Base-by-base conservation (phyloP, 2,329 filamentous ascomycete genomes). In the Clarireedia monteithiana region DNA sequence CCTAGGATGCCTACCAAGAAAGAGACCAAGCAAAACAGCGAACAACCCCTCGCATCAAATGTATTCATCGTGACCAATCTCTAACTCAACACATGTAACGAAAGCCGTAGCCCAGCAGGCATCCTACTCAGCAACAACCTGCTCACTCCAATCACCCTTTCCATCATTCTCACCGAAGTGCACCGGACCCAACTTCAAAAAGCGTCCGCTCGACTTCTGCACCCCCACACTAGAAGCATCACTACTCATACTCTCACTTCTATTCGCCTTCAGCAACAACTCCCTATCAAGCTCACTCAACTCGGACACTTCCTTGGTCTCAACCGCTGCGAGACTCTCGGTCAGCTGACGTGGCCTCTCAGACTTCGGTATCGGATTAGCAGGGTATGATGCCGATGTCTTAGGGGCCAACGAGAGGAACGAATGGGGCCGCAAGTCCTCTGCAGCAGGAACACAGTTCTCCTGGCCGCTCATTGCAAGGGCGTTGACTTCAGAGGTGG, bases 331-430 rank as follows among this genome's bases (percentile, higher is more conserved):
- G 39, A 17, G 20, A 46, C n/a, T n/a, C 6, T 15, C 63, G 60
- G 46, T 58, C 46, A 7, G 51, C 49, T 55, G 61, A 63, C 23
- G 46, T 34, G 36, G n/a, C 36, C 15, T 27, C 46, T 34, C 5
- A 4, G 26, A 6, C 17, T 48, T 34, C 30, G 17, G 23, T 6
- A 34, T 44, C 10, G 20, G 27, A n/a, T 50, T 47, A 30, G 58
- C 26, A 24, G 64, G 64, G 57, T 66, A 68, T 15, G 62, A 61
- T 24, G 59, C 57, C 40, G 61, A 63, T 23, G 62, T 64, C 39
- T 59, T 60, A 44, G 64, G 66, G 6, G 65, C 64, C 17, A 69
- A 57, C 20, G 63, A 60, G 42, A 69, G 62, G 57, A 69, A 68
- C 3, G 26, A 30, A n/a, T 52, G 53, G 20, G 17, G 52, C 51